phyloP scores from a whole-genome alignment of 2,329 filamentous ascomycete genomes.

The Fusarium scirpi region DNA sequence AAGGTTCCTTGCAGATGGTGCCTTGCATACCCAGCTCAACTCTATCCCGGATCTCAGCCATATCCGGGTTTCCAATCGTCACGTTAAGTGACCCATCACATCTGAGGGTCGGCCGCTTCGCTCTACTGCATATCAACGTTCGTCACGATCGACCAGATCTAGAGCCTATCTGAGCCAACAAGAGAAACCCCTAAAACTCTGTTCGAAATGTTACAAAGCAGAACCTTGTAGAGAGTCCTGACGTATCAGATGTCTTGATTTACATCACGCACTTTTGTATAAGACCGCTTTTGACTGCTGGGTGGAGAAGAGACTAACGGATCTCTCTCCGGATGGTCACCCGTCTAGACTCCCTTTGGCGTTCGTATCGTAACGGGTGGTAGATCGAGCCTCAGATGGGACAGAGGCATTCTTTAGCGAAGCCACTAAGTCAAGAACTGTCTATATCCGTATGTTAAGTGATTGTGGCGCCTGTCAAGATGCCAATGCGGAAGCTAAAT shows the following conservation, averaged over 20 bases:
- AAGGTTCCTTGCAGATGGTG: slow-evolving; percentile 27
- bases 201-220: slow-evolving; percentile 7
- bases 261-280: neutral
- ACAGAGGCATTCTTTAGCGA: slow-evolving; percentile 23
- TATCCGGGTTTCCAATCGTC: slow-evolving; percentile 11
- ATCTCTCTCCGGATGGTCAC: neutral
- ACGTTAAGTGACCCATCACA: neutral
- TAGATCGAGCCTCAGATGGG: slow-evolving; percentile 2
- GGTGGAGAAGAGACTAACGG: neutral
- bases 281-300: neutral
- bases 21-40: slow-evolving; percentile 30
- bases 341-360: neutral
- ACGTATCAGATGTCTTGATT: neutral
- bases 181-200: slow-evolving; percentile 2
- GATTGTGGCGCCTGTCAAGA: slow-evolving; percentile 13
- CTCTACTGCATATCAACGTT: neutral
- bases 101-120: slow-evolving; percentile 23
- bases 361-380: slow-evolving; percentile 3
- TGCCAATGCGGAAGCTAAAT: slow-evolving; percentile 27
- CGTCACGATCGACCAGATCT: slow-evolving; percentile 15
- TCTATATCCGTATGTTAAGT: slow-evolving; percentile 11
- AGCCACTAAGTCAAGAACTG: neutral
- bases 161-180: neutral
- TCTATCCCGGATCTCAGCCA: slow-evolving; percentile 26
- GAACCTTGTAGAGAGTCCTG: slow-evolving; percentile 3